phyloP scores from a whole-genome alignment of 2,329 filamentous ascomycete species.

The Colletotrichum tofieldiae region DNA sequence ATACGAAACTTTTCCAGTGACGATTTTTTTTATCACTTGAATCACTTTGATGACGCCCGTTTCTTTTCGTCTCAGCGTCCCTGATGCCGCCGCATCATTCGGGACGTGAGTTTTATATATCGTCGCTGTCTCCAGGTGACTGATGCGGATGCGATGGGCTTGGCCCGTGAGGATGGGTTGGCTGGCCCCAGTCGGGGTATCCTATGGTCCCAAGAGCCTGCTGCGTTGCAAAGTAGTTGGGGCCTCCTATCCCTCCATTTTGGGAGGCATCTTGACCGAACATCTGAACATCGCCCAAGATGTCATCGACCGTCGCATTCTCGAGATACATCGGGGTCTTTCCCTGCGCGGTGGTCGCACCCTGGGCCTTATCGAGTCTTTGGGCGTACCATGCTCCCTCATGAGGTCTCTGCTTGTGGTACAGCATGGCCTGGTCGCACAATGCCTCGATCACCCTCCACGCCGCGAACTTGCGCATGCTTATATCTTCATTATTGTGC shows the following conservation, averaged over 20 bases:
- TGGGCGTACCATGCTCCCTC: conserved; percentile 45
- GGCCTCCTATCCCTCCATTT: not conserved
- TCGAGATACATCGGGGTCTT: conserved; percentile 3
- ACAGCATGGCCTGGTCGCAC: conserved; percentile 44
- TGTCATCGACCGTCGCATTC: conserved; percentile 38
- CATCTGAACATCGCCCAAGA: conserved; percentile 41
- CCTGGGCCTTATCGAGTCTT: conserved; percentile 42
- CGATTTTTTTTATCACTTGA: not conserved
- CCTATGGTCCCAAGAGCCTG: conserved; percentile 9
- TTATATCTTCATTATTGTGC: conserved; percentile 43
- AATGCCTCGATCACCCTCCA: conserved; percentile 44
- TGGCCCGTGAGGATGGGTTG: not conserved
- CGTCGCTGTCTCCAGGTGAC: conserved; percentile 12
- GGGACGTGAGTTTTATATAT: not conserved
- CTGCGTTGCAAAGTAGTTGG: conserved; percentile 17
- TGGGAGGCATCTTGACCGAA: conserved; percentile 32
- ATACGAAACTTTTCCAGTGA: not conserved
- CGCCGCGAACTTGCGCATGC: conserved; percentile 40
- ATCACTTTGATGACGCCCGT: not conserved
- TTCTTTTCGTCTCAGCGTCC: not conserved
- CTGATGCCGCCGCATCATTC: no score
- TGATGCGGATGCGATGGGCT: conserved; percentile 1
- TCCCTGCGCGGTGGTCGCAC: not conserved
- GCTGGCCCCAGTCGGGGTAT: conserved; percentile 11
- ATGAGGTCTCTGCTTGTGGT: conserved; percentile 41